A percentile compares a stretch with the other conserved stretches of the same genome.
Evolutionary conservation across 768 basidiomycete species (phyloP).

Genomic region (Tremella fuciformis): DNA sequence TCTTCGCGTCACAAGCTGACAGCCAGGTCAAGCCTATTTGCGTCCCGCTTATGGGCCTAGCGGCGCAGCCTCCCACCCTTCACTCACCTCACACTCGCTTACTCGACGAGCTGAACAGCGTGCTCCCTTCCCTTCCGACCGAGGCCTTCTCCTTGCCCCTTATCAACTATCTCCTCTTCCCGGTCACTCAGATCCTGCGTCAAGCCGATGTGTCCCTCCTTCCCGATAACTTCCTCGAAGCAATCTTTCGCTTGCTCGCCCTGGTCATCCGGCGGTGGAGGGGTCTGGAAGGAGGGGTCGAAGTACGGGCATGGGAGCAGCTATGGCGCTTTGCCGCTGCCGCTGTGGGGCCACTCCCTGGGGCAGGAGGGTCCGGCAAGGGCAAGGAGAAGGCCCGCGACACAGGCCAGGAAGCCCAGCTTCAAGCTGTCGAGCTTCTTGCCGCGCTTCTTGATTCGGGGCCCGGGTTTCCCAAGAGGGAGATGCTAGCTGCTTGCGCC

Average conservation of each 20-base stretch:
- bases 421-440: constrained; percentile 69
- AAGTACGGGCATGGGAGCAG: constrained; percentile 74
- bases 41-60: constrained; percentile 72
- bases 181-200: constrained; percentile 76
- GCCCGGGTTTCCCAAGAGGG: constrained; percentile 24
- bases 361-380: constrained; percentile 47
- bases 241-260: constrained; percentile 61
- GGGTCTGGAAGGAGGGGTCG: constrained; percentile 50
- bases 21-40: constrained; percentile 66
- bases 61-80: constrained; percentile 60
- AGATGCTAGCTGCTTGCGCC: constrained; percentile 21
- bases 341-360: constrained; percentile 65
- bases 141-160: constrained; percentile 60
- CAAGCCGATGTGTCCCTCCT: constrained; percentile 68
- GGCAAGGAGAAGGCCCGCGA: constrained; percentile 64
- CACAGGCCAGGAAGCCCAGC: constrained; percentile 72
- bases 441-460: constrained; percentile 60
- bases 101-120: constrained; percentile 59
- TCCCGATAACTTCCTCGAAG: constrained; percentile 76
- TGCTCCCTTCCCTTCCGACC: constrained; percentile 56
- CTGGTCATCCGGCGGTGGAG: constrained; percentile 76
- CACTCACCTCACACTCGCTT: constrained; percentile 58
- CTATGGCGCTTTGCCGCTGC: constrained; percentile 59
- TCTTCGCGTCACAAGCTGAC: not conserved
- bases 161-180: constrained; percentile 81